Evolutionary conservation across 2,329 filamentous ascomycete genomes (phyloP).

Genomic region (Aureobasidium melanogenum): DNA sequence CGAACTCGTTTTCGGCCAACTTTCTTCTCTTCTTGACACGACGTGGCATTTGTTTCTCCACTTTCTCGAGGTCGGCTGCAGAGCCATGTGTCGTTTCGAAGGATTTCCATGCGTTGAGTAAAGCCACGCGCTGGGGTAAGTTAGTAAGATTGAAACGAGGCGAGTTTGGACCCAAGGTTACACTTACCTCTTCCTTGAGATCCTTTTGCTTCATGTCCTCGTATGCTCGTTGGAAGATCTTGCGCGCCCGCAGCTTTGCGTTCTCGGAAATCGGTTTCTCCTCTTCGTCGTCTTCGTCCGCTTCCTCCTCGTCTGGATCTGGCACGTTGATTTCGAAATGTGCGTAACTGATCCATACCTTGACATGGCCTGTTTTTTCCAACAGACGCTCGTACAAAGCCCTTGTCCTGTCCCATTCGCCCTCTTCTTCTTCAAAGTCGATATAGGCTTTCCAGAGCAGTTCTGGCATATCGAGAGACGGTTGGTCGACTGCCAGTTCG

Average conservation of each 20-base stretch:
- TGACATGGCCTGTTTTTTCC: constrained; percentile 94
- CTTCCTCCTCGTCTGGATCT: constrained; percentile 57
- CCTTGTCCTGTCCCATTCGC: constrained; percentile 76
- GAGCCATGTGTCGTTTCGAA: constrained; percentile 84
- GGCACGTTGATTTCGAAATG: constrained; percentile 95
- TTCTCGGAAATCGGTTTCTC: constrained; percentile 62
- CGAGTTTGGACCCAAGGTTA: background rate
- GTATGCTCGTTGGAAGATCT: constrained; percentile 77
- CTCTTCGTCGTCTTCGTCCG: constrained; percentile 48
- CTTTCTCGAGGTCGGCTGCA: constrained; percentile 64
- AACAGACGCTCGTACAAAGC: constrained; percentile 82
- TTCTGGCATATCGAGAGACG: constrained; percentile 90
- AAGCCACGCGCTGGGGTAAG: constrained; percentile 56
- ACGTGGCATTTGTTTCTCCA: constrained; percentile 89
- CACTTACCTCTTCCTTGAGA: constrained; percentile 69
- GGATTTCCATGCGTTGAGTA: constrained; percentile 84
- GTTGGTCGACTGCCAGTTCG: constrained; percentile 77
- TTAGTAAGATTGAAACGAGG: constrained; percentile 24
- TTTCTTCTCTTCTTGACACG: constrained; percentile 86
- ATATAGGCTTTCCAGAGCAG: constrained; percentile 97
- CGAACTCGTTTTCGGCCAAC: constrained; percentile 85
- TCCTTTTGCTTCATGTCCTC: constrained; percentile 81
- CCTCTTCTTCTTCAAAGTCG: constrained; percentile 95
- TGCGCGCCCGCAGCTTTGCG: constrained; percentile 73
- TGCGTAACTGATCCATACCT: constrained; percentile 99